phyloP scores from a whole-genome alignment of 495 filamentous ascomycete species.

The Talaromyces adpressus region DNA sequence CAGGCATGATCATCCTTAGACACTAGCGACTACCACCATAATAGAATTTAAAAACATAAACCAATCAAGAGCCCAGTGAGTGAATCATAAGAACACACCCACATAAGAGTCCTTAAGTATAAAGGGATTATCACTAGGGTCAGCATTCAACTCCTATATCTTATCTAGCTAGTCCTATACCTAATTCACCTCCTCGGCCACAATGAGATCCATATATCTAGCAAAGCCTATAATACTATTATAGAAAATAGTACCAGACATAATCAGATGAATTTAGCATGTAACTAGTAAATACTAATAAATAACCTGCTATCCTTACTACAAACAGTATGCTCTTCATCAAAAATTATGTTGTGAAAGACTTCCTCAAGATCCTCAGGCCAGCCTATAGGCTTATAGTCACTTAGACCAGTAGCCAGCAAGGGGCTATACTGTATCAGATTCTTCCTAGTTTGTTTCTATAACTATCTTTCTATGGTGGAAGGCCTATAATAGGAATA shows the following conservation, averaged over 20 bases:
- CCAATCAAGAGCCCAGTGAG: background rate
- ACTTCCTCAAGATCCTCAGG: background rate
- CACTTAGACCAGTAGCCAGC: background rate
- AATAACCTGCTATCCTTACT: background rate
- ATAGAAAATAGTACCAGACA: background rate
- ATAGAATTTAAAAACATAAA: background rate
- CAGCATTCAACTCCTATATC: background rate
- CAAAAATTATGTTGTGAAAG: background rate
- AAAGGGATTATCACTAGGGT: background rate
- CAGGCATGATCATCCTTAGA: background rate
- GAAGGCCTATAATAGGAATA: background rate
- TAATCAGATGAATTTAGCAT: background rate
- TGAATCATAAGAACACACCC: background rate
- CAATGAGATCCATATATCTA: background rate
- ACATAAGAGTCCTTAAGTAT: background rate
- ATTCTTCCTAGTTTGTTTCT: background rate
- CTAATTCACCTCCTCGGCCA: background rate
- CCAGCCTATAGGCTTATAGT: background rate
- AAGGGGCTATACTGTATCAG: background rate
- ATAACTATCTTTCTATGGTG: background rate
- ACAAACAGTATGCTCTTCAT: conserved; percentile 1
- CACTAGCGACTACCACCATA: background rate
- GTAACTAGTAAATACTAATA: background rate
- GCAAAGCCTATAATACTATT: background rate
- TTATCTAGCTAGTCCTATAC: background rate